Percentiles rank a stretch among this genome's conserved stretches.
Evolutionary conservation across 345 rosid genomes (phyloP).

Genomic region (Mercurialis annua): DNA sequence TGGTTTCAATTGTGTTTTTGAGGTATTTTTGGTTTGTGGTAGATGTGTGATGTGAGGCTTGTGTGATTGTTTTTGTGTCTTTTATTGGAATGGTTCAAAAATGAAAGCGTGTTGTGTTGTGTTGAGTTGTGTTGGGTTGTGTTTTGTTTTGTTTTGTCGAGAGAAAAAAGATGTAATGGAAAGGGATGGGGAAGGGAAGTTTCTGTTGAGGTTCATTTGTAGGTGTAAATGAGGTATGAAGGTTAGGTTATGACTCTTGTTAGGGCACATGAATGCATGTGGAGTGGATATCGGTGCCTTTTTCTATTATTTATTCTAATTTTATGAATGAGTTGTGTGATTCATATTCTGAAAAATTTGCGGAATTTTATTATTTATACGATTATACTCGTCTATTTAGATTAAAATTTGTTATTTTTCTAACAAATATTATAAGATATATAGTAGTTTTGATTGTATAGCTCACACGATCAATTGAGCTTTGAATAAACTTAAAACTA

Average conservation of each 20-base stretch:
- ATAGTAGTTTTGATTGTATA: too few species aligned
- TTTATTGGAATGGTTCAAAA: conserved; percentile 17
- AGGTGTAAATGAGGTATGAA: not conserved
- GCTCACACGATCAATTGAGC: too few species aligned
- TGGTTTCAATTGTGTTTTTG: too few species aligned
- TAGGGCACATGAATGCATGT: not conserved
- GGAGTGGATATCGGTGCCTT: not conserved
- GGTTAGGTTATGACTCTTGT: not conserved
- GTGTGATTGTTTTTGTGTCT: not conserved
- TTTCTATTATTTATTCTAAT: too few species aligned
- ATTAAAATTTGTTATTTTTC: too few species aligned
- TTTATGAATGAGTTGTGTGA: too few species aligned
- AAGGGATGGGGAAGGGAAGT: not conserved
- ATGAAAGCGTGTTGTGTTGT: conserved; percentile 15
- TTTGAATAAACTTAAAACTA: too few species aligned
- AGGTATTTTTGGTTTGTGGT: conserved; percentile 11
- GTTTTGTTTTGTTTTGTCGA: not conserved
- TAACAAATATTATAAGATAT: too few species aligned
- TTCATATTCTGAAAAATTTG: too few species aligned
- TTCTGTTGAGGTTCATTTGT: not conserved
- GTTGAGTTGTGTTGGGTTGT: not conserved
- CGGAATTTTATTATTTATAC: too few species aligned
- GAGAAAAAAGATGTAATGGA: not conserved
- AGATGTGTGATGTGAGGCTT: conserved; percentile 19
- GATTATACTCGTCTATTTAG: too few species aligned